Evolutionary conservation across 768 basidiomycete species (phyloP).

Genomic region (Podaxis rugospora): DNA sequence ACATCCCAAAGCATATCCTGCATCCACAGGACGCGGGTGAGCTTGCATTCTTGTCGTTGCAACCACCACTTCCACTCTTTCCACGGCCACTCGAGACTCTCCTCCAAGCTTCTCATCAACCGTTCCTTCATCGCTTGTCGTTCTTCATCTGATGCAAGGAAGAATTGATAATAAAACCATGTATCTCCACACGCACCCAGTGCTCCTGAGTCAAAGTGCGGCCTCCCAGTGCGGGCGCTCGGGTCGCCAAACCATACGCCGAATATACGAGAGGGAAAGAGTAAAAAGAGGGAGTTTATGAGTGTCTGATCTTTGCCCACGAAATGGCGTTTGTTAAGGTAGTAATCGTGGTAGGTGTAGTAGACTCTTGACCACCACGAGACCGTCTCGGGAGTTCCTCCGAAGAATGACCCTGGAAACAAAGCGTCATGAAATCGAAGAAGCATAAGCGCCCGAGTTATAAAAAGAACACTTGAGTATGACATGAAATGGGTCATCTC

Average conservation of each 20-base stretch:
- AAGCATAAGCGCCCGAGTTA: not conserved
- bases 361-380: slow-evolving; percentile 41
- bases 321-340: slow-evolving; percentile 42
- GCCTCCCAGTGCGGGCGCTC: slow-evolving; percentile 13
- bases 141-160: slow-evolving; percentile 26
- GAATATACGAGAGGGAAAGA: slow-evolving; percentile 39
- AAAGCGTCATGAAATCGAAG: not conserved
- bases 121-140: slow-evolving; percentile 18
- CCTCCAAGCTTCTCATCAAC: slow-evolving; percentile 18
- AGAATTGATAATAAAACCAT: slow-evolving; percentile 52
- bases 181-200: slow-evolving; percentile 35
- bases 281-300: slow-evolving; percentile 34
- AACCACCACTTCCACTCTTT: slow-evolving; percentile 26
- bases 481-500: not conserved
- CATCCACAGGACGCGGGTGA: slow-evolving; percentile 21
- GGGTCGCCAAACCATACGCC: slow-evolving; percentile 34
- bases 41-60: slow-evolving; percentile 21
- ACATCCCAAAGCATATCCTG: slow-evolving; percentile 16
- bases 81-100: slow-evolving; percentile 9
- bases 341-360: slow-evolving; percentile 49
- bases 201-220: not conserved
- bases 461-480: not conserved
- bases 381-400: slow-evolving; percentile 39
- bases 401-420: slow-evolving; percentile 52
- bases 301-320: slow-evolving; percentile 57